Evolutionary conservation across 2,329 filamentous ascomycete species (phyloP), one percentile per base, ranked within the genome.

Genomic region (Ceratocystis variospora): DNA sequence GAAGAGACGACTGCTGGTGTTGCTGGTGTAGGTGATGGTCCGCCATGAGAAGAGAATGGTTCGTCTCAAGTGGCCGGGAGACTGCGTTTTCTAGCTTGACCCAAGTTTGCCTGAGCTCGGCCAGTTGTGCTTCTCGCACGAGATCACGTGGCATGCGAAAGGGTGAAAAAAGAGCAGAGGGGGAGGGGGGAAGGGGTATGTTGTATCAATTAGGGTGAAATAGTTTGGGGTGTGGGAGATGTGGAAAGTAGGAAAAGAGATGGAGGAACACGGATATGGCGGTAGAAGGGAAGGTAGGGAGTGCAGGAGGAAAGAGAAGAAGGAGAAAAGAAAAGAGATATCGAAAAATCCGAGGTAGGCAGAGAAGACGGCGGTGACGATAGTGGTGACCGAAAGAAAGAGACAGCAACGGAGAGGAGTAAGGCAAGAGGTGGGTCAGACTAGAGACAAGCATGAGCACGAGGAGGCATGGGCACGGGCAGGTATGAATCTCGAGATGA

Each of bases 91-190:
- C 67, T 22, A 68, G 63, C 17, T 59, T 65, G 4, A 31, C 12
- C 67, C 67, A 68, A 31, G 64, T 44, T 63, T 65, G 50, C 6
- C 41, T 41, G 25, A 68, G 61, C 57, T 67, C 66, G 33, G 63
- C 31, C n/a, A 67, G 15, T 37, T 67, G 66, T 33, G 62, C 33
- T 41, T 44, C 37, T 8, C 31, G 22, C 15, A 66, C 22, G 12
- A 55, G 65, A 17, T 62, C 46, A 8, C 46, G 65, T 63, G 61
- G 48, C 65, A 66, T 66, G 61, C 41, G 59, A 50, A 37, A 22
- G 25, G 28, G 45, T 33, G 25, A 31, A n/a, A 17, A 53, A 8
- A 17, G 61, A 28, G n/a, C 12, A 22, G 37, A n/a, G 12, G 33
- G 33, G 10, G 37, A 41, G 12, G 37, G 37, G 4, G 3, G 37